A percentile compares a stretch with the other conserved stretches of the same genome.
Evolutionary conservation across 1,284 basidiomycete genomes (phyloP).

Genomic region (Albatrellus sp.): DNA sequence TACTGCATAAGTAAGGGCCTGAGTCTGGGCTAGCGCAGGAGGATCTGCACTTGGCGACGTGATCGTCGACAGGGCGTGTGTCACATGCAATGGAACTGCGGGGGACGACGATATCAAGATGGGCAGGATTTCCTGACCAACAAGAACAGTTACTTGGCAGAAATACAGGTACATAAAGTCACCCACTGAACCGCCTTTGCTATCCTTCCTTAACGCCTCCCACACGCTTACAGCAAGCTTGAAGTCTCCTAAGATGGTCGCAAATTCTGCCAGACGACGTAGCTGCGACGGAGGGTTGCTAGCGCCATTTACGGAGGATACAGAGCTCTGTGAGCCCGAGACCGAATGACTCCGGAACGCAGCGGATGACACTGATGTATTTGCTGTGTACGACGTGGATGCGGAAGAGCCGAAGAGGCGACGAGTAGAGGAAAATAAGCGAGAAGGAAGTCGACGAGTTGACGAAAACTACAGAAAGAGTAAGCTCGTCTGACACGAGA

Average conservation of each 20-base stretch:
- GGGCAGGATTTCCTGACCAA: constrained; percentile 56
- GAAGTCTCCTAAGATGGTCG: constrained; percentile 85
- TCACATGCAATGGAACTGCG: constrained; percentile 43
- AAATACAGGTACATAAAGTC: not conserved
- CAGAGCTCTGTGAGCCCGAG: constrained; percentile 22
- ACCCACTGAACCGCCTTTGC: constrained; percentile 63
- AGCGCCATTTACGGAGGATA: constrained; percentile 10
- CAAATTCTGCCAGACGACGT: constrained; percentile 87
- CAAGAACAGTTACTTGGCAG: too few relatives aligned
- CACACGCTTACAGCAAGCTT: constrained; percentile 79
- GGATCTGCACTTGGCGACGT: constrained; percentile 31
- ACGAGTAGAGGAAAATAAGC: constrained; percentile 81
- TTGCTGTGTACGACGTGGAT: constrained; percentile 20
- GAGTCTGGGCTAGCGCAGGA: constrained; percentile 48
- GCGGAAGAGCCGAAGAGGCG: constrained; percentile 67
- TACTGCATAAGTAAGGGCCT: constrained; percentile 50
- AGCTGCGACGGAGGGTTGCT: constrained; percentile 44
- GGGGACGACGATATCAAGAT: constrained; percentile 55
- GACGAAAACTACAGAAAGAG: constrained; percentile 51
- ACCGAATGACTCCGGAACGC: constrained; percentile 22
- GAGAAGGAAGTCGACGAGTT: constrained; percentile 70
- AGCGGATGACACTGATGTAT: constrained; percentile 27
- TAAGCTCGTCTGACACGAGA: not conserved
- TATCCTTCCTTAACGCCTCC: constrained; percentile 77
- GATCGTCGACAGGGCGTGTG: constrained; percentile 40